These are phyloP conservation scores for Cytospora mali DNA, from an alignment of 2,329 filamentous ascomycete species.

Conservation along the genomic window DNA sequence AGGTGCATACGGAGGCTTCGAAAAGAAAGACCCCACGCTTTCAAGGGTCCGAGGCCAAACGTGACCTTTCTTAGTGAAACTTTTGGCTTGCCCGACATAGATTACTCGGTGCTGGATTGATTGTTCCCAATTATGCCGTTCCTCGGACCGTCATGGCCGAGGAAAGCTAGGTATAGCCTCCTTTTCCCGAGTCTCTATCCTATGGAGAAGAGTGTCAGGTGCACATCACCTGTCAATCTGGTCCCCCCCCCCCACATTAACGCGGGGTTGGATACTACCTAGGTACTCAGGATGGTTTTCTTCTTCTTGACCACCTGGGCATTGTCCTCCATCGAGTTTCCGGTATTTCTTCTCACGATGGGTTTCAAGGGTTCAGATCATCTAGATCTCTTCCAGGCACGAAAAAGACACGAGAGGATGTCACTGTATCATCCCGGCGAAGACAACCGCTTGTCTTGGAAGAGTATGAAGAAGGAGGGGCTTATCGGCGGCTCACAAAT, in stretches of 20 bases:
- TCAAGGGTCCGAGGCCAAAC: neutral
- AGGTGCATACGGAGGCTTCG: neutral
- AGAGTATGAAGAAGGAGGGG: neutral
- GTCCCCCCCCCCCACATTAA: neutral
- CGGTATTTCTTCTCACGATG: neutral
- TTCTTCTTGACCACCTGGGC: neutral
- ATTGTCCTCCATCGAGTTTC: neutral
- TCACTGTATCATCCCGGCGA: neutral
- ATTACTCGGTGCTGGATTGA: conserved; percentile 25
- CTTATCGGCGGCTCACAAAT: neutral
- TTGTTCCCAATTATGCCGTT: conserved; percentile 44
- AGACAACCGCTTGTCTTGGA: conserved; percentile 13
- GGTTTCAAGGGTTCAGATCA: neutral
- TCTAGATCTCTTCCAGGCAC: neutral
- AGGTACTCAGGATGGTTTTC: neutral
- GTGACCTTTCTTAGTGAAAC: conserved; percentile 1
- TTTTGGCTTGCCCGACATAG: conserved; percentile 29
- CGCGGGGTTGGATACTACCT: conserved; percentile 18
- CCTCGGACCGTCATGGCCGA: conserved; percentile 58
- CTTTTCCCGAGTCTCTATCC: neutral
- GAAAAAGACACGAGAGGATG: neutral
- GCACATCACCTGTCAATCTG: neutral
- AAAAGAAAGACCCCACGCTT: neutral
- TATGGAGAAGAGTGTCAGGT: neutral
- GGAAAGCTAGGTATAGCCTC: conserved; percentile 40